Evolutionary conservation across 768 basidiomycete species (phyloP).

Genomic region (Glaciozyma antarctica): DNA sequence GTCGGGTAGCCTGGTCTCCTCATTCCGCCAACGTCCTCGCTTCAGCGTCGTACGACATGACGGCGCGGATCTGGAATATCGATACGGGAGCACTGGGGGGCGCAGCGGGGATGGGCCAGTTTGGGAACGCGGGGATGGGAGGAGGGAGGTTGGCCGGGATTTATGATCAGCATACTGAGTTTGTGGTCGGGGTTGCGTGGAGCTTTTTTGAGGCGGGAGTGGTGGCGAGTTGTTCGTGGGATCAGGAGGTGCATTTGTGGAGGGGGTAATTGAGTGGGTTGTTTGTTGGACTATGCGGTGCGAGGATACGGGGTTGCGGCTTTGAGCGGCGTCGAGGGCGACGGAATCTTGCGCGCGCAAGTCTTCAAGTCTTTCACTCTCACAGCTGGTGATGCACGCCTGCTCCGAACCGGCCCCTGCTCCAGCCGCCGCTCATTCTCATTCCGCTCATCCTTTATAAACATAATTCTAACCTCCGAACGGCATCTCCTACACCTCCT

Average conservation of each 20-base stretch:
- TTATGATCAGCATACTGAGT: slow-evolving; percentile 85
- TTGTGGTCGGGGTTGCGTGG: slow-evolving; percentile 85
- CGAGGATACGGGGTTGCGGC: too few species aligned
- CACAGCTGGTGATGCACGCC: too few species aligned
- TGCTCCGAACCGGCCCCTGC: too few species aligned
- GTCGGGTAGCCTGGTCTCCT: slow-evolving; percentile 68
- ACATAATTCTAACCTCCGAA: too few species aligned
- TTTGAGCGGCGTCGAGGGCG: too few species aligned
- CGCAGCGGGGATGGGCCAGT: slow-evolving; percentile 4
- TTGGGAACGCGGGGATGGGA: slow-evolving; percentile 43
- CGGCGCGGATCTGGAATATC: slow-evolving; percentile 67
- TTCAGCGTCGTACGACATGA: slow-evolving; percentile 85
- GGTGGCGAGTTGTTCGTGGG: slow-evolving; percentile 87
- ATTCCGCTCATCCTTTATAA: too few species aligned
- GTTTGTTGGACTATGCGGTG: too few species aligned
- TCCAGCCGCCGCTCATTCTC: too few species aligned
- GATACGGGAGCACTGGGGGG: not conserved
- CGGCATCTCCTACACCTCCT: too few species aligned
- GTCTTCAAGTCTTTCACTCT: too few species aligned
- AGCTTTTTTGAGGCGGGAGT: slow-evolving; percentile 81
- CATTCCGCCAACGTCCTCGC: slow-evolving; percentile 38
- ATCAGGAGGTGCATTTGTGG: slow-evolving; percentile 70
- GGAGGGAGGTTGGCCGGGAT: slow-evolving; percentile 52
- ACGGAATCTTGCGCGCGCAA: too few species aligned
- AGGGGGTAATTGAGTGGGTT: not conserved